Base-by-base conservation (phyloP, 306 rosid species). In the Vigna nakashimae region DNA sequence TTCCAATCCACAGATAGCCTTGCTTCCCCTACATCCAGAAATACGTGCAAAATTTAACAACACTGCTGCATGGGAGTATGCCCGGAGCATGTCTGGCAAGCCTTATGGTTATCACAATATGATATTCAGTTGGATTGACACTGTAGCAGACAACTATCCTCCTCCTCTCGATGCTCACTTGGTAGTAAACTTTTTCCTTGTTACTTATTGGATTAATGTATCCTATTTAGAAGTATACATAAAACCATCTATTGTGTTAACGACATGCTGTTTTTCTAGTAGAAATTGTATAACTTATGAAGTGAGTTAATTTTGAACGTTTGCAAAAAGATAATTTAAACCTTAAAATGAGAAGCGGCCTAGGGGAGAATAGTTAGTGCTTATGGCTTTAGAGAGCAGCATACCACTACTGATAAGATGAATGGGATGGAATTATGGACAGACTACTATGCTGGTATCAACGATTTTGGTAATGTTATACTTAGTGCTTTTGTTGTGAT, bases 151-250 rank as follows among this genome's bases (percentile, higher is more conserved):
- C 74, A 93, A 93, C 88, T 93, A 86, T 85, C 98, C 98, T 63
- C 98, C 98, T 59, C 98, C 98, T 93, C 98, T 93, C 85, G 98
- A 93, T 91, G 93, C 98, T 88, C 94, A 93, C 94, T 89, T 91
- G 94, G 94, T 93, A 86, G 16, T 70, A 49, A 43, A 53, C 38
- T 34, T 42, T 80, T 73, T 20, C 56, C 52, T 46, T 12, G 11
- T 22, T 26, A 67, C 48, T 9, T 73, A 34, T 8, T 36, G 43
- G 48, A 64, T 63, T 11, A 24, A 40, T 36, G 24, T 67, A 45
- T 67, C 28, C 42, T 17, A 71, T 45, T 43, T 10, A 9, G 46
- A 46, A 81, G 18, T 77, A 22, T 77, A 68, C 73, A 10, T 63
- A 53, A 74, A 81, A 51, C 50, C 46, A 64, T 57, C 7, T 9